A percentile compares a stretch with the other conserved stretches of the same genome.
phyloP scores from a whole-genome alignment of 805 yeast genomes.

The Brettanomyces custersianus region DNA sequence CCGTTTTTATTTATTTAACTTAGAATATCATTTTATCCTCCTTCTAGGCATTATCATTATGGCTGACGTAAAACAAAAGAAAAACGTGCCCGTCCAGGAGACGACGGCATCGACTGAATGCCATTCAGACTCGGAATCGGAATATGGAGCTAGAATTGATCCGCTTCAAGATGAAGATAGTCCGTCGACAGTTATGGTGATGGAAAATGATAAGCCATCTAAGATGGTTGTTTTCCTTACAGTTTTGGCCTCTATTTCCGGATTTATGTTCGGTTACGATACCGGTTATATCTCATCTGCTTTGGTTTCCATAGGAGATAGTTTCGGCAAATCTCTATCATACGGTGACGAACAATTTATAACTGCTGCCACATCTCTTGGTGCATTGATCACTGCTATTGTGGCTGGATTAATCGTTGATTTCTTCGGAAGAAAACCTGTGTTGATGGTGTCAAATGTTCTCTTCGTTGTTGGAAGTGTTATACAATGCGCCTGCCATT shows the following conservation, averaged over 20 bases:
- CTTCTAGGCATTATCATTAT: no score
- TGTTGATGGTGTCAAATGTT: conserved; percentile 72
- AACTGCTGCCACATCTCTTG: conserved; percentile 91
- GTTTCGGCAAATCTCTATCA: conserved; percentile 52
- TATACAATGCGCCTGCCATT: conserved; percentile 71
- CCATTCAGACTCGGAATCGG: no score
- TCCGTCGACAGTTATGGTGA: conserved; percentile 36
- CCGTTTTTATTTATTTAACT: no score
- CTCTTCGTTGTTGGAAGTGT: conserved; percentile 79
- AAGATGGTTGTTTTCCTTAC: conserved; percentile 60
- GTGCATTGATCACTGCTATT: conserved; percentile 76
- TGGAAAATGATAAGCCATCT: conserved; percentile 47
- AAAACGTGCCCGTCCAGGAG: no score
- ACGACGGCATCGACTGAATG: no score
- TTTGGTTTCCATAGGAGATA: conserved; percentile 74
- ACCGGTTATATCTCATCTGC: conserved; percentile 96
- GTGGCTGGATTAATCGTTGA: conserved; percentile 81
- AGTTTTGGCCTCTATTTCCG: conserved; percentile 78
- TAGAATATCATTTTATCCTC: no score
- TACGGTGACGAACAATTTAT: conserved; percentile 82
- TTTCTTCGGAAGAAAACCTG: conserved; percentile 73
- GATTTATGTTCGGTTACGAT: conserved; percentile 96
- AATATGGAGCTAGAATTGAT: conserved; percentile 1
- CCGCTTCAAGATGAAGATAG: conserved; percentile 42
- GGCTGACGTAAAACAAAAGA: no score